Base-by-base conservation (phyloP, 78 protist species). In the Dictyostelium discoideum region DNA sequence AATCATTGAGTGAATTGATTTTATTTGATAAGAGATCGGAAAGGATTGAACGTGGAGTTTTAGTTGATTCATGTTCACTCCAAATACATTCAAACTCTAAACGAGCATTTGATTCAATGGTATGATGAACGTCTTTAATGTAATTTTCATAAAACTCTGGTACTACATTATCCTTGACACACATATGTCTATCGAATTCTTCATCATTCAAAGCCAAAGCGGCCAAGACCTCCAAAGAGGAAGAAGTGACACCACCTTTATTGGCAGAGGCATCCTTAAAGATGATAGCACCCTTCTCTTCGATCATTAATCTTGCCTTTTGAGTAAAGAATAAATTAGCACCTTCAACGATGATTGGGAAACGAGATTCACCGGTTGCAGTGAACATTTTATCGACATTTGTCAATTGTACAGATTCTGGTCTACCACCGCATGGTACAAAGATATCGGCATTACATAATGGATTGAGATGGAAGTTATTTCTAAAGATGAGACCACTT, bases 371-470 rank as follows among this genome's bases (percentile, higher is more conserved):
- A 69, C 92, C 96, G 3, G 50, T 46, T 0, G 65, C 14, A 4
- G 67, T 81, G 76, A 82, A 72, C 85, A 92, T 29, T 39, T 76
- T 87, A 39, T 80, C 54, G 42, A 97, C 98, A 90, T 98, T 98
- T 65, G 44, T 9, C 42, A 82, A 7, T 85, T 96, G 96, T 78
- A 98, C 92, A 4, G 98, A 44, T 42, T 86, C 98, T 22, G 99
- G 99, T 22, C 99, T 95, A 10, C 99, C 99, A 22, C 99, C 99
- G 86, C 99, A 98, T 57, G 99, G 99, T 10, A 98, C 98, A 24
- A 98, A 98, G 69, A 98, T 85, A 44, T 92, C 87, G 26, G 95
- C 95, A 20, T 82, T 40, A 16, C 44, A 67, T 60, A 92, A 42
- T 85, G 87, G 95, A 42, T 92, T 54, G 22, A 98, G 67, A 83